Conservation (phyloP, 2,329 filamentous ascomycete species). For the Ambrosiella cleistominuta region DNA sequence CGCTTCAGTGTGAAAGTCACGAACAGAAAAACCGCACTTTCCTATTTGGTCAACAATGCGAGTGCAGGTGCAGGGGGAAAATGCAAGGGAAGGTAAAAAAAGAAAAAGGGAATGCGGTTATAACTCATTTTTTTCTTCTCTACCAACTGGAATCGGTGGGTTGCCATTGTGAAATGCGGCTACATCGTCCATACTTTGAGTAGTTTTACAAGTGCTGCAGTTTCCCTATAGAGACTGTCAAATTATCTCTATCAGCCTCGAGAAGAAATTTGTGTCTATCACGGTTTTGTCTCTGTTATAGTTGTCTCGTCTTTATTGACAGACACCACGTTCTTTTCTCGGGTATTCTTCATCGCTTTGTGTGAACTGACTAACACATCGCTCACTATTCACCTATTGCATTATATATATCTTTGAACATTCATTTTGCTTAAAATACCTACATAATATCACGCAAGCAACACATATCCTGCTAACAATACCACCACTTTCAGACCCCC, state of each 20-base stretch:
- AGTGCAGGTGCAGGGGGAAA: neutral
- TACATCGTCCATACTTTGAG: too few species aligned
- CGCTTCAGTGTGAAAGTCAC: neutral
- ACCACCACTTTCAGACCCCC: constrained; percentile 2
- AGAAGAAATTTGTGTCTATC: too few species aligned
- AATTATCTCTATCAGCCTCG: too few species aligned
- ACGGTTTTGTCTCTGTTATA: neutral
- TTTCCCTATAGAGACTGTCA: too few species aligned
- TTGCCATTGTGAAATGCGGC: too few species aligned
- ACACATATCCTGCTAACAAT: neutral
- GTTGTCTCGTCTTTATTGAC: neutral
- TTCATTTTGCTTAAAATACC: too few species aligned
- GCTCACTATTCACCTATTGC: neutral
- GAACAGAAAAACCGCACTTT: neutral
- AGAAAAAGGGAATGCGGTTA: neutral
- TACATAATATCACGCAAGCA: too few species aligned
- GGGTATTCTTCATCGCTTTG: neutral
- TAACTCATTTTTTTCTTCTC: too few species aligned
- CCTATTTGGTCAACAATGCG: neutral
- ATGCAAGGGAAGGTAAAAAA: neutral
- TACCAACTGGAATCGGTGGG: too few species aligned
- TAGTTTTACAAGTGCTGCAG: too few species aligned
- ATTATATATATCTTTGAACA: too few species aligned
- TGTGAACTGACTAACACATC: neutral
- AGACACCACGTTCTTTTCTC: neutral